Conservation (phyloP, 768 basidiomycete genomes). For the Gymnopilus dilepis region DNA sequence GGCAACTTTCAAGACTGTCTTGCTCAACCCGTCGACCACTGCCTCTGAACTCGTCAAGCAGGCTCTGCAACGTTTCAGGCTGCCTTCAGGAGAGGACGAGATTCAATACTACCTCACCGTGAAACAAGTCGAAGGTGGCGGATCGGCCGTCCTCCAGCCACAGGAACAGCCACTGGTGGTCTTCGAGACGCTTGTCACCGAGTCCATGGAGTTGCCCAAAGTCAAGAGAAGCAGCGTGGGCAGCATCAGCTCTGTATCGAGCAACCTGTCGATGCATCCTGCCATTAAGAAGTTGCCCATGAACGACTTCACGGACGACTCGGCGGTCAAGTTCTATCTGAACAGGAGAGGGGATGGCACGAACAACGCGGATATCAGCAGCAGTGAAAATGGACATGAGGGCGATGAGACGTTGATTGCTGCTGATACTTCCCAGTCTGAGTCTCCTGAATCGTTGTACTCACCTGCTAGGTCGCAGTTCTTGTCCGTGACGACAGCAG, state of each 20-base stretch:
- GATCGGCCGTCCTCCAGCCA: conserved; percentile 72
- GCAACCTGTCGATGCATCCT: conserved; percentile 92
- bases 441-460: conserved; percentile 26
- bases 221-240: conserved; percentile 94
- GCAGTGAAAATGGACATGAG: conserved; percentile 43
- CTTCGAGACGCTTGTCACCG: conserved; percentile 85
- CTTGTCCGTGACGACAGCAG: conserved; percentile 46
- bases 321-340: conserved; percentile 95
- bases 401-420: conserved; percentile 50
- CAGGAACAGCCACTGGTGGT: conserved; percentile 86
- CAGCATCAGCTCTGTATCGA: conserved; percentile 92
- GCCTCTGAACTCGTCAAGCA: conserved; percentile 86
- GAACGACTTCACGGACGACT: conserved; percentile 98
- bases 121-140: conserved; percentile 90
- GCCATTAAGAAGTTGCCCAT: conserved; percentile 93
- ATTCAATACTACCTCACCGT: conserved; percentile 88
- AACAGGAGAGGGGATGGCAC: conserved; percentile 60
- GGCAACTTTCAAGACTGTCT: conserved; percentile 97
- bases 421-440: conserved; percentile 37
- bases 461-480: conserved; percentile 38
- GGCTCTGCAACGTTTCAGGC: conserved; percentile 91
- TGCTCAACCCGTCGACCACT: conserved; percentile 87
- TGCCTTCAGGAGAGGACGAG: conserved; percentile 65
- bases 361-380: conserved; percentile 35
- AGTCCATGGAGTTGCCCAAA: conserved; percentile 80